These are phyloP conservation scores for Eucalyptus viminalis DNA, from an alignment of 345 rosid genomes.

Conservation along the genomic window DNA sequence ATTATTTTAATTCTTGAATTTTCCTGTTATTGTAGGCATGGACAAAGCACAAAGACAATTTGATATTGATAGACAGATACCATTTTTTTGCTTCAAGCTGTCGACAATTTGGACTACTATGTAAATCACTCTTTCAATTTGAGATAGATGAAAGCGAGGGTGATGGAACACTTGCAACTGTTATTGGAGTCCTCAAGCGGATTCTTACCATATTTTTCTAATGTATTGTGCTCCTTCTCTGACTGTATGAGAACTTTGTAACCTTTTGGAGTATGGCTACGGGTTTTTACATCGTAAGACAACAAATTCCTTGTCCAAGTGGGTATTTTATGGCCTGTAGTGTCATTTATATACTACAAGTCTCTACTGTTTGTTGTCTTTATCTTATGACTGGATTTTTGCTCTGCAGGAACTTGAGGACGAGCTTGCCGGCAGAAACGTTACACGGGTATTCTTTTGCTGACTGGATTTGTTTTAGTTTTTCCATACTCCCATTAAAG, in stretches of 20 bases:
- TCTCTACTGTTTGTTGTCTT: background rate
- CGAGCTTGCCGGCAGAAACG: background rate
- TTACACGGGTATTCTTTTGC: background rate
- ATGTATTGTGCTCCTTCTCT: constrained; percentile 12
- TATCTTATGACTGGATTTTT: background rate
- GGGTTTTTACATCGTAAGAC: background rate
- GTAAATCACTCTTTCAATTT: constrained; percentile 62
- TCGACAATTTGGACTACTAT: constrained; percentile 51
- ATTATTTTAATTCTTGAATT: background rate
- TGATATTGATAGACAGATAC: constrained; percentile 83
- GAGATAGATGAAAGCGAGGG: constrained; percentile 62
- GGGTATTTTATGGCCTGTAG: background rate
- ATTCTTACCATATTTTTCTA: constrained; percentile 53
- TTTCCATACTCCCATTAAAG: background rate
- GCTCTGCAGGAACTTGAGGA: background rate
- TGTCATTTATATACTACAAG: background rate
- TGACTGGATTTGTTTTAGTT: background rate
- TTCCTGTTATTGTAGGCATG: constrained; percentile 31
- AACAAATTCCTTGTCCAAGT: background rate
- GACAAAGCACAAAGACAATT: constrained; percentile 66
- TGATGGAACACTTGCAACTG: constrained; percentile 67
- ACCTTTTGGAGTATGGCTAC: background rate
- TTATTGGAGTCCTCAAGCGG: constrained; percentile 43
- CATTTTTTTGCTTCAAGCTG: constrained; percentile 88
- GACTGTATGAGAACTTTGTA: too few species aligned